These are phyloP conservation scores for Cladorrhinum sp. DNA, from an alignment of 2,329 filamentous ascomycete genomes.

Conservation along the genomic window DNA sequence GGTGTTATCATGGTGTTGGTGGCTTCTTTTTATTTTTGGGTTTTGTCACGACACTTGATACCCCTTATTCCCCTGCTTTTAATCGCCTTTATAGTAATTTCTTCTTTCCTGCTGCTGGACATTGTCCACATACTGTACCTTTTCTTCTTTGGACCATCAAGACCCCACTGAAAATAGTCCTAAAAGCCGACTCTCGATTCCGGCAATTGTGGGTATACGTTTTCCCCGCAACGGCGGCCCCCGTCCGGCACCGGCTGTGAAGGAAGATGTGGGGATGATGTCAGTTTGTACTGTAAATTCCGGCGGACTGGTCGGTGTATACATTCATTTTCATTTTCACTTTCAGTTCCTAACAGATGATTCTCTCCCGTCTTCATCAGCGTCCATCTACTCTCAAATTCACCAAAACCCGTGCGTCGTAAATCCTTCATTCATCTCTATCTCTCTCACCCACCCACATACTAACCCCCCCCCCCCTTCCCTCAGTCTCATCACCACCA, in stretches of 20 bases:
- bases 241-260: neutral
- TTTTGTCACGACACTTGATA: constrained; percentile 36
- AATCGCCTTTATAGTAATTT: neutral
- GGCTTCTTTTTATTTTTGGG: neutral
- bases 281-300: neutral
- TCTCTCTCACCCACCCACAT: too few relatives aligned
- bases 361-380: neutral
- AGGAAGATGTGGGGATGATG: neutral
- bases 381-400: neutral
- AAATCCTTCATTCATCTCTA: neutral
- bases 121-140: too few relatives aligned
- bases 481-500: neutral
- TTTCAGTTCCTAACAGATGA: neutral
- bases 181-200: constrained; percentile 11
- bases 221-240: neutral
- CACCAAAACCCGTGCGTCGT: neutral
- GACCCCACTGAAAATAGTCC: too few relatives aligned
- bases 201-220: neutral
- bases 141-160: neutral
- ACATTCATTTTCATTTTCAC: neutral
- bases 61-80: constrained; percentile 28
- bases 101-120: neutral
- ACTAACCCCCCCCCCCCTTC: too few relatives aligned
- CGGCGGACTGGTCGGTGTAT: neutral
- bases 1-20: neutral